Conservation (phyloP, 108 stramenopile species). For the Mediolabrus comicus region DNA sequence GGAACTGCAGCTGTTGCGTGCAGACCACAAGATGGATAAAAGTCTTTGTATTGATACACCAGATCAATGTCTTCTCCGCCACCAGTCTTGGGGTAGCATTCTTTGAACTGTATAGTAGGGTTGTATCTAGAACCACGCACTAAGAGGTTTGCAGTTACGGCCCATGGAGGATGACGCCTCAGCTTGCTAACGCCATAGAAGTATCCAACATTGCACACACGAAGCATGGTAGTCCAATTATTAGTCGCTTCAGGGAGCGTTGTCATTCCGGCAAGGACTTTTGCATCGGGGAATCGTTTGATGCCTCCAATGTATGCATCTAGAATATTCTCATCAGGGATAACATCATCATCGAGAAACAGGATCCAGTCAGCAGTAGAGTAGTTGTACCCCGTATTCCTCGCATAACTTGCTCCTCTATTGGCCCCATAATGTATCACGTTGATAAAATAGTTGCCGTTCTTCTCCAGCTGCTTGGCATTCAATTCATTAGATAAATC, state of each 20-base stretch:
- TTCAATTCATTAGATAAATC: slow-evolving; percentile 18
- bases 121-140: slow-evolving; percentile 28
- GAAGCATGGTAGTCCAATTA: slow-evolving; percentile 34
- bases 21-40: slow-evolving; percentile 3
- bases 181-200: slow-evolving; percentile 45
- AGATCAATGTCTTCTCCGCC: slow-evolving; percentile 63
- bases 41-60: slow-evolving; percentile 39
- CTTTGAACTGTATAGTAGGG: slow-evolving; percentile 40
- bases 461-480: slow-evolving; percentile 3
- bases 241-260: slow-evolving; percentile 34
- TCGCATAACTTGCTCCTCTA: slow-evolving; percentile 54
- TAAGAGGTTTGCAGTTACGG: slow-evolving; percentile 60
- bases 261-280: slow-evolving; percentile 42
- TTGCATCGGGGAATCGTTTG: slow-evolving; percentile 33
- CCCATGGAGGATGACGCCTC: slow-evolving; percentile 52
- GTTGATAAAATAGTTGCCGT: slow-evolving; percentile 36
- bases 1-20: slow-evolving; percentile 39
- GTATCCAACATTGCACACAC: slow-evolving; percentile 41
- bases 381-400: slow-evolving; percentile 54
- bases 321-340: slow-evolving; percentile 46
- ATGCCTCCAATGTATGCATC: slow-evolving; percentile 54
- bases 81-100: slow-evolving; percentile 52
- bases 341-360: slow-evolving; percentile 75
- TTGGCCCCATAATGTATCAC: slow-evolving; percentile 48
- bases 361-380: slow-evolving; percentile 55